These are phyloP conservation scores for Phyllosticta citrichinensis DNA, from an alignment of 2,329 filamentous ascomycete species.

Conservation along the genomic window DNA sequence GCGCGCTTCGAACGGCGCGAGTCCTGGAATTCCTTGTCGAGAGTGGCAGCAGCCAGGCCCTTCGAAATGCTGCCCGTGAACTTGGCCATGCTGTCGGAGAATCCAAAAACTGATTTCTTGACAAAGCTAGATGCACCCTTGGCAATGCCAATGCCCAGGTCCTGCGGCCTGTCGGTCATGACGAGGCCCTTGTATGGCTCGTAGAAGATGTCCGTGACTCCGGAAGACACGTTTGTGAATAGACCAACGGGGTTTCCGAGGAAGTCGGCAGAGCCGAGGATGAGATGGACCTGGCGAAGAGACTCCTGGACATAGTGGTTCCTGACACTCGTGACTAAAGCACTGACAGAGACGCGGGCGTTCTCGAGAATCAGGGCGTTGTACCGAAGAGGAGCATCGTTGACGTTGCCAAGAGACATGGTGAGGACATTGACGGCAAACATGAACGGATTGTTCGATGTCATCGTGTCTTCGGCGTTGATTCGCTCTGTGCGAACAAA, in stretches of 20 bases:
- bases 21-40: conserved; percentile 98
- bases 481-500: conserved; percentile 95
- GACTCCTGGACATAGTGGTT: conserved; percentile 97
- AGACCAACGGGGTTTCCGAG: conserved; percentile 92
- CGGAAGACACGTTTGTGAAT: conserved; percentile 97
- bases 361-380: conserved; percentile 95
- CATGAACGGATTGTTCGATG: conserved; percentile 85
- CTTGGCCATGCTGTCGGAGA: conserved; percentile 95
- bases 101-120: conserved; percentile 96
- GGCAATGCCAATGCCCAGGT: conserved; percentile 88
- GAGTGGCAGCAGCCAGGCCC: conserved; percentile 83
- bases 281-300: conserved; percentile 91
- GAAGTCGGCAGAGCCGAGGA: conserved; percentile 94
- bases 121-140: conserved; percentile 95
- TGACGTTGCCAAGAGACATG: conserved; percentile 98
- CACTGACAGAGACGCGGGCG: conserved; percentile 75
- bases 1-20: conserved; percentile 86
- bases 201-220: conserved; percentile 97
- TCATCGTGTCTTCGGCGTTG: conserved; percentile 90
- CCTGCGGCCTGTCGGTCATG: conserved; percentile 89
- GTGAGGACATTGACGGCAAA: conserved; percentile 98
- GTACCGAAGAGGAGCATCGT: conserved; percentile 87
- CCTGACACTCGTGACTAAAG: conserved; percentile 75
- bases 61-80: conserved; percentile 96
- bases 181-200: conserved; percentile 97